These are phyloP conservation scores for Wickerhamiella hasegawae DNA, from an alignment of 805 yeast species.

Conservation along the genomic window DNA sequence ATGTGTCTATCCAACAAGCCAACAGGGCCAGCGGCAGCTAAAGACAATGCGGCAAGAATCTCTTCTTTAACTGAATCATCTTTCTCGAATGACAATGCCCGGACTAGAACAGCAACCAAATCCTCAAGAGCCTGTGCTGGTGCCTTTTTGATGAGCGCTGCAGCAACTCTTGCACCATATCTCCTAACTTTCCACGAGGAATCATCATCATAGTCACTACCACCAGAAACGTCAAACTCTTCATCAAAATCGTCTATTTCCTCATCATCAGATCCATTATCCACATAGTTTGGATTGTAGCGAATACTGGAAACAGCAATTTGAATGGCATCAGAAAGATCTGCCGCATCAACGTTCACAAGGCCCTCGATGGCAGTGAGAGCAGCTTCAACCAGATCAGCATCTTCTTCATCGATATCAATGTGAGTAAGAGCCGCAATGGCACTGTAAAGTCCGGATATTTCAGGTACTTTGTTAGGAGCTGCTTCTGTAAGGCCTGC, in stretches of 20 bases:
- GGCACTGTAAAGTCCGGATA: too few species aligned
- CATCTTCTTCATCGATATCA: constrained; percentile 11
- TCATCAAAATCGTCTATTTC: background rate
- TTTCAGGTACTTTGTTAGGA: too few species aligned
- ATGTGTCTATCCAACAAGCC: too few species aligned
- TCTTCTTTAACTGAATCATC: constrained; percentile 2
- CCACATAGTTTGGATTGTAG: constrained; percentile 5
- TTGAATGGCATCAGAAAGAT: background rate
- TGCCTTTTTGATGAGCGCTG: background rate
- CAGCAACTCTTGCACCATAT: background rate
- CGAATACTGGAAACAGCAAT: background rate
- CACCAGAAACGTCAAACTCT: constrained; percentile 3
- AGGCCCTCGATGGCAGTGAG: constrained; percentile 24
- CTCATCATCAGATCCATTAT: constrained; percentile 2
- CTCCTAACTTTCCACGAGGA: constrained; percentile 5
- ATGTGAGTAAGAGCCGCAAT: too few species aligned
- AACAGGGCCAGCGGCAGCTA: too few species aligned
- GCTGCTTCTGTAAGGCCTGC: background rate
- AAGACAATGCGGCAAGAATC: background rate
- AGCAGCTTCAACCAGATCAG: constrained; percentile 37
- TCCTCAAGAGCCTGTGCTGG: background rate
- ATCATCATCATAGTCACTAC: constrained; percentile 4
- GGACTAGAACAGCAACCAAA: background rate
- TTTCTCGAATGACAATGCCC: background rate
- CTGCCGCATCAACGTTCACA: background rate